Base-by-base conservation (phyloP, 192 early-diverging fungal species). In the Podila horticola region DNA sequence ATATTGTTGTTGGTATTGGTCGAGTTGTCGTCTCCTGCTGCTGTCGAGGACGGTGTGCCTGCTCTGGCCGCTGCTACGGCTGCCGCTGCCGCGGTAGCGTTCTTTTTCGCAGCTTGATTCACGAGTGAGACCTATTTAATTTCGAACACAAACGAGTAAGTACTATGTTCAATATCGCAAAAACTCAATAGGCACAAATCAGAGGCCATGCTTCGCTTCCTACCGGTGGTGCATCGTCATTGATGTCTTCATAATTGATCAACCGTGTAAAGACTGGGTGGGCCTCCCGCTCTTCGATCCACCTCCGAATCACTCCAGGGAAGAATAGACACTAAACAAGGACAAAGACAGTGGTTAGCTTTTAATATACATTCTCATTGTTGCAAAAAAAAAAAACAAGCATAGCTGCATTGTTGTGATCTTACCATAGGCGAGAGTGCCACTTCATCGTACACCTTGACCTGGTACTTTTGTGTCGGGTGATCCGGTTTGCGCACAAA, bases 371-470 rank as follows among this genome's bases (percentile, higher is more conserved):
- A 52, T 52, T 3, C 4, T 52, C 20, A 2, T 11, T 10, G 10
- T 30, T 1, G 22, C 17, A 70, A 28, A 36, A 33, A 28, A 70
- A 28, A 36, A 33, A 28, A 75, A 19, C 58, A 45, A 26, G 24
- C 11, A 50, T 28, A 58, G 26, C 71, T 10, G 4, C 31, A 41
- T 15, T 1, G 45, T 74, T 8, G 45, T 45, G 19, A 30, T n/a
- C 75, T 29, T 85, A 92, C 93, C 87, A 94, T 85, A 4, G 95
- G 92, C 1, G 95, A 94, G 22, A 93, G 74, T 62, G 93, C 90
- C 19, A 89, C 90, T 71, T 96, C 96, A 66, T 95, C 95, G 55
- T 95, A 97, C 2, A 94, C 91, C 72, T 97, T 97, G 79, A 95
- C 87, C 64, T 88, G 90, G 76, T 92, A 94, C 64, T 94, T 92